Evolutionary conservation across 2,329 filamentous ascomycete species (phyloP), one percentile per base, ranked within the genome.

Genomic region (Bipolaris victoriae): DNA sequence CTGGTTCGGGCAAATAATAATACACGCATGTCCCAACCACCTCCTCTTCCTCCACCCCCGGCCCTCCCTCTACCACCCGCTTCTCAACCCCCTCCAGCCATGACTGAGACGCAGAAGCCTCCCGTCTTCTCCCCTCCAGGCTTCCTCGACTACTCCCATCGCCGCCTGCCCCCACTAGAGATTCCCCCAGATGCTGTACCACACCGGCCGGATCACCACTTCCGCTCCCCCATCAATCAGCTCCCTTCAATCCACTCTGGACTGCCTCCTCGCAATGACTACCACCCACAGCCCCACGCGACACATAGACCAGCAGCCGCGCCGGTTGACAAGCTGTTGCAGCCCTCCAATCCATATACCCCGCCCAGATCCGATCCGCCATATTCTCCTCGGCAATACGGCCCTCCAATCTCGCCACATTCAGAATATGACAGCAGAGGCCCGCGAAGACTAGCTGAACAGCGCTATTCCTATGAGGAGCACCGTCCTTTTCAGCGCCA

Each of bases 31-130:
- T 77, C 76, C 73, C 74, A 76, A 73, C 73, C 72, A 75, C 70
- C 62, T 66, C 71, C 67, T 61, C 69, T 75, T 65, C 72, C 76
- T 69, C 76, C 76, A 57, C 65, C 76, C 61, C 70, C 78, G 69
- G 76, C 77, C 63, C 68, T 78, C 58, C 77, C 78, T 74, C 75
- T 76, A 55, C 73, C 75, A 55, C 73, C 70, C 61, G 63, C 68
- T 49, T 68, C 66, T 62, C 68, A 64, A 65, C 64, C 71, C 54
- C 56, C 72, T 61, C 59, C 71, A 71, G 72, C 71, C 57, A 81
- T 81, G 79, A 79, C 79, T 31, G 78, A 80, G 65, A 79, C 76
- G 54, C 79, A 80, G 62, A 79, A 76, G 54, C 72, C 73, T 49
- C 77, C 76, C 49, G 66, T 70, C 49, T 77, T 81, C 49, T 76